These are phyloP conservation scores for Edaphochlamys debaryana DNA, from an alignment of 139 green algal species.

Conservation along the genomic window DNA sequence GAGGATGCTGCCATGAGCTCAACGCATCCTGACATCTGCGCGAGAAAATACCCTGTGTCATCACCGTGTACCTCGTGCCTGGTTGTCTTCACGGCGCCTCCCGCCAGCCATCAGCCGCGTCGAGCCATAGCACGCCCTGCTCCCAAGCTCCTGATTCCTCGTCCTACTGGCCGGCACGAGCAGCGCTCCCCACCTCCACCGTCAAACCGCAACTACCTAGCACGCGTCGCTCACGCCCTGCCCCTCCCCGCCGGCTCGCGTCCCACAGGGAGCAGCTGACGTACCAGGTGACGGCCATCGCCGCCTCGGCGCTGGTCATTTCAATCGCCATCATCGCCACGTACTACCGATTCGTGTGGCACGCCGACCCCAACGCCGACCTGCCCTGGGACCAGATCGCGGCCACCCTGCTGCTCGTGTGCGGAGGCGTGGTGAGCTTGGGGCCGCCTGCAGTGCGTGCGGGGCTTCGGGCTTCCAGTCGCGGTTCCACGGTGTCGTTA, in stretches of 20 bases:
- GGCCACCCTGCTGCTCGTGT: conserved; percentile 77
- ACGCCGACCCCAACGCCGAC: conserved; percentile 62
- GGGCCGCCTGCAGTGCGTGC: too few relatives aligned
- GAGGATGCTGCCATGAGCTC: too few relatives aligned
- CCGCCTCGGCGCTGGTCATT: conserved; percentile 67
- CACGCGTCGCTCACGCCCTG: neutral
- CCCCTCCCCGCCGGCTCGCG: neutral
- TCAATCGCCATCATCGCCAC: conserved; percentile 76
- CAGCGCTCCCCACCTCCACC: too few relatives aligned
- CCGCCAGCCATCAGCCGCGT: too few relatives aligned
- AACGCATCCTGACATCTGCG: too few relatives aligned
- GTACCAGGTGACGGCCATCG: conserved; percentile 81
- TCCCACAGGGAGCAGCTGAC: conserved; percentile 68
- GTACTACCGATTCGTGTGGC: conserved; percentile 78
- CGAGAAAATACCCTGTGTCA: too few relatives aligned
- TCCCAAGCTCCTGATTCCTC: neutral
- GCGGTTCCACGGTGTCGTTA: too few relatives aligned
- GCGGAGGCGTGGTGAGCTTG: conserved; percentile 77
- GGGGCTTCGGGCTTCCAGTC: neutral
- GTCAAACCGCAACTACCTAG: neutral
- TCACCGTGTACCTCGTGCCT: too few relatives aligned
- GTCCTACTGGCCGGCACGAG: too few relatives aligned
- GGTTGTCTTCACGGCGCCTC: too few relatives aligned
- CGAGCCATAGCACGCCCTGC: too few relatives aligned
- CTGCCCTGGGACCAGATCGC: conserved; percentile 78